phyloP scores from a whole-genome alignment of 495 filamentous ascomycete genomes.

The Penicillium samsonianum region DNA sequence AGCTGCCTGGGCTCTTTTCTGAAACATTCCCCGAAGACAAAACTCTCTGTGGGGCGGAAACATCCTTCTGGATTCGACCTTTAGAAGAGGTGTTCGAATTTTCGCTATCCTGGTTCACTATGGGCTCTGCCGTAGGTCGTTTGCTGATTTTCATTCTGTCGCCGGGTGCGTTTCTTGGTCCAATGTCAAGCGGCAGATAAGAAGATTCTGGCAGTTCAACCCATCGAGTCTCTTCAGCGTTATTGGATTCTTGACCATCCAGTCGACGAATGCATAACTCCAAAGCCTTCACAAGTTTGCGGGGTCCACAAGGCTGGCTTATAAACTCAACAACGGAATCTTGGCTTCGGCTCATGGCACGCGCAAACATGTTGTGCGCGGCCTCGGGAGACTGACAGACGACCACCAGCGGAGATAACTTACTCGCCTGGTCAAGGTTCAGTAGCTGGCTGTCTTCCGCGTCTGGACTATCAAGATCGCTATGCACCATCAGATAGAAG shows the following conservation, averaged over 20 bases:
- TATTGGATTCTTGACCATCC: no score
- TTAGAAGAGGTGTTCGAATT: no score
- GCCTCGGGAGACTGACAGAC: conserved; percentile 34
- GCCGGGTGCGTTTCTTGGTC: conserved; percentile 14
- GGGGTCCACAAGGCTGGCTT: conserved; percentile 37
- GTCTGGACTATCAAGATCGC: no score
- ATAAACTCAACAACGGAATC: conserved; percentile 31
- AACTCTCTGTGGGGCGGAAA: no score
- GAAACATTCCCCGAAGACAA: no score
- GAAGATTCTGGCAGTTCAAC: conserved; percentile 29
- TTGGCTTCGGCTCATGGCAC: conserved; percentile 17
- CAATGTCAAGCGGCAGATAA: conserved; percentile 21
- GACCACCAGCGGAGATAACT: no score
- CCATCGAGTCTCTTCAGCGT: conserved; percentile 28
- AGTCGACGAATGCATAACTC: conserved; percentile 32
- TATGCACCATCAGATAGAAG: conserved; percentile 30
- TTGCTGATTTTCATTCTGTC: conserved; percentile 27
- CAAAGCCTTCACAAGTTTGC: conserved; percentile 29
- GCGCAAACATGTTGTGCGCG: conserved; percentile 33
- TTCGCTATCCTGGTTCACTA: no score
- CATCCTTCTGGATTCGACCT: background rate
- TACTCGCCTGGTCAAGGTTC: no score
- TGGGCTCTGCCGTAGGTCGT: conserved; percentile 22
- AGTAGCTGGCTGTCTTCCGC: no score
- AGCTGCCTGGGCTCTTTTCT: no score